Base-by-base conservation (phyloP, 73 alveolate genomes). In the Paramecium tetraurelia region DNA sequence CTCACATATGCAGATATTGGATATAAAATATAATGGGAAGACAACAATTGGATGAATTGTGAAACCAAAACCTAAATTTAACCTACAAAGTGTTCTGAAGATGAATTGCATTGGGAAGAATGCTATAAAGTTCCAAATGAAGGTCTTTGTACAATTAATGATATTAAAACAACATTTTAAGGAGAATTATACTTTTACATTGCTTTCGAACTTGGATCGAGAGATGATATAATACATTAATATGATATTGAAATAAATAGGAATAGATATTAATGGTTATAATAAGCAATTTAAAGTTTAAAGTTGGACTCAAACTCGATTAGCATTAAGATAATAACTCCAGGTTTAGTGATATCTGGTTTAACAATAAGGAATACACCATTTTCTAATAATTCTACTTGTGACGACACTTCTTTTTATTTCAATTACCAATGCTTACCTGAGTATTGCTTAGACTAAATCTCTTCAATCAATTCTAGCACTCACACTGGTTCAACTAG, bases 21-120 rank as follows among this genome's bases (percentile, higher is more conserved):
- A n/a, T n/a, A n/a, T n/a, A n/a, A n/a, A n/a, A n/a, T n/a, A n/a
- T 63, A 63, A 63, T 63, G 84, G 84, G 84, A 63, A 63, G 84
- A 63, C 5, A 27, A 63, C 31, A 2, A 27, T 0, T 63, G 84
- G 84, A 1, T 27, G 1, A 33, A 63, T 63, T 63, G 84, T 63
- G 21, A 27, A 27, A 63, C 84, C 21, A 31, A 63, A 27, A 2
- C 41, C 3, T 3, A 63, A 1, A 63, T 63, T 29, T 6, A 1
- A 22, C 84, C 84, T 63, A 1, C 5, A 7, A 63, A 63, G 22
- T 63, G 84, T n/a, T 16, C 6, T 22, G 46, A 63, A 31, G 84
- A 12, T 2, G 84, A 63, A 33, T 12, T 12, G 22, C 12, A 31
- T 31, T 63, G 84, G 84, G 9, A 27, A 33, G 84, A 63, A 63